Base-by-base conservation (phyloP, 2,329 filamentous ascomycete species). In the Cytospora mali region DNA sequence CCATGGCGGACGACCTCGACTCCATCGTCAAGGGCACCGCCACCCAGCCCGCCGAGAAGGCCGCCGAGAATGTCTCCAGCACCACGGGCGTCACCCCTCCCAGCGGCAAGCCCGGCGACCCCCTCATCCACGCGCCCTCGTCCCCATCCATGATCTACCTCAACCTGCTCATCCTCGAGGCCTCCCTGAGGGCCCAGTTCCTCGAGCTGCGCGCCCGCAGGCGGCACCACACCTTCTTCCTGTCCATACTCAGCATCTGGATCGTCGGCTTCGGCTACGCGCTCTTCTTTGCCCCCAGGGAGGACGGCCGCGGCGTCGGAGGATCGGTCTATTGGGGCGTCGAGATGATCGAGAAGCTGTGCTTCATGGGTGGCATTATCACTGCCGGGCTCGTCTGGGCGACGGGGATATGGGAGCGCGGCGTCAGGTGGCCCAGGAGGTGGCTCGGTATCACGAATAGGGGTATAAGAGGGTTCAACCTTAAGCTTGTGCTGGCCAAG, bases 271-370 rank as follows among this genome's bases (percentile, higher is more conserved):
- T 97, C 77, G 88, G 88, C 67, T 97, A 97, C 76, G 89, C 92
- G 13, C 84, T 98, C 55, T 98, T 96, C 80, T 84, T 98, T 68
- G 90, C 92, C n/a, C 93, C 93, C n/a, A 88, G 94, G 68, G 94
- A 97, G 75, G 94, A 98, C 80, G 94, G 94, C 68, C 88, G 85
- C 68, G 94, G 94, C 42, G 87, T 97, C 6, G 95, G 95, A 58
- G 94, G 95, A 33, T 94, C 90, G 16, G 92, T 97, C 58, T 99
- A 99, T 81, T 98, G 94, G 94, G 88, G 96, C 29, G 86, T 98
- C 4, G 94, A 98, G 71, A 91, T 91, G 73, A 85, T 86, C 9
- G 92, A 98, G 77, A 96, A 95, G 75, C 86, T 99, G 58, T 94
- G 91, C 71, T 90, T 97, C 72, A 91, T 96, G 76, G 93, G 92